Evolutionary conservation across 352 stramenopile species (phyloP), one percentile per base, ranked within the genome.

Genomic region (Globisporangium iwayamae): DNA sequence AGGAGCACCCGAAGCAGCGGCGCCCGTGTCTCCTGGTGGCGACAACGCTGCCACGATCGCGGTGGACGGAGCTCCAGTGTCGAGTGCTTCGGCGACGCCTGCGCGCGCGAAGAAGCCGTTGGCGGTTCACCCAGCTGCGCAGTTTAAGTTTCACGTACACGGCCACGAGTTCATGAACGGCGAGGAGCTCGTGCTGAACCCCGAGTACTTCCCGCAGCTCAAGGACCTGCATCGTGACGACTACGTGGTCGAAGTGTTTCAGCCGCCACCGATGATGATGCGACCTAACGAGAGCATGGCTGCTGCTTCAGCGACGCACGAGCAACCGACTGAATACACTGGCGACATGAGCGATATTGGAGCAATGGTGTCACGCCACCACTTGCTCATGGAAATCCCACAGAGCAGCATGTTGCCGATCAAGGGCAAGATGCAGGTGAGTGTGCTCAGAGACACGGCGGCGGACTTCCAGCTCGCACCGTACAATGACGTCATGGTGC

Each of bases 121-220:
- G 51, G 68, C 59, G 51, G 69, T 83, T 48, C 78, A 85, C 25
- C 72, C 78, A 5, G 74, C 76, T 3, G 76, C 72, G 14, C 78
- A 87, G 69, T 85, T 92, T 63, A 93, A 95, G 61, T 69, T 95
- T 36, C 83, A 90, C 62, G 84, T 93, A 55, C 86, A 92, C 67
- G 75, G 85, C 43, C 83, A 86, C 70, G 86, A 95, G 68, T 93
- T 95, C 67, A 83, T 90, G 60, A 83, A 76, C 65, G 83, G 83
- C 25, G 86, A 91, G 51, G 84, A 93, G 66, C 78, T 95, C 30
- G 79, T 93, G 45, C 67, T 95, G 25, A 95, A 95, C 53, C 81
- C 81, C 4, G 86, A 95, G 38, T 85, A 69, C 62, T 91, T 95
- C 65, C 82, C 82, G n/a, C 73, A 88, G 55, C 79, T 93, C 18